Base-by-base conservation (phyloP, 2,329 filamentous ascomycete species). In the Aspergillus clavatus region DNA sequence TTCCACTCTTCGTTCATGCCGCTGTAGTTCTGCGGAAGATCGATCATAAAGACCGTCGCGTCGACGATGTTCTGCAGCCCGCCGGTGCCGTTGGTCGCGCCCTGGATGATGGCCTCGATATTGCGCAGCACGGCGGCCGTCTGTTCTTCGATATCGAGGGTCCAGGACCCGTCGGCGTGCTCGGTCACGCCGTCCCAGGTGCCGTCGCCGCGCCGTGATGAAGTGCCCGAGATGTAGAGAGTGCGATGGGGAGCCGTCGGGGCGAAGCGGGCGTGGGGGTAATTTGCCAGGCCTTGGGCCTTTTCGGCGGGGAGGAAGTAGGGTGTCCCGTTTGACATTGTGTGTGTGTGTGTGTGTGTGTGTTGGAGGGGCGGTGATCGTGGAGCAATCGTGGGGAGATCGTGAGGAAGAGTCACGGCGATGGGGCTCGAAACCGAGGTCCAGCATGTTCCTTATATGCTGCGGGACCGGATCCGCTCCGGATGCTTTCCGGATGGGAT, bases 1-100 rank as follows among this genome's bases (percentile, higher is more conserved):
- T 73, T 72, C 70, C 71, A 73, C 48, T 69, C 69, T 47, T 70
- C 69, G 39, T 73, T 72, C 70, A 73, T 72, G 11, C 67, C 70
- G 3, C 58, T 57, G 45, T 73, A 73, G 24, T 72, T 58, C 2
- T 51, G 51, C 40, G 68, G 59, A 63, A 72, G 68, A 46, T 72
- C 65, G 4, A 66, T 47, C 5, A 73, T 47, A 43, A 70, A 73
- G 6, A 73, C 66, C 12, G 69, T 67, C 7, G 68, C 61, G 45
- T 72, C 68, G 22, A 72, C 63, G 5, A 70, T 52, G 51, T 71
- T 68, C 3, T 57, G 51, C 24, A 71, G 57, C 36, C 61, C 59
- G 2, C 62, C 68, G 45, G 62, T 62, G 19, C 65, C 67, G 18
- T 56, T 55, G 0, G 66, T 65, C 1, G 67, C 68, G 7, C 62